Evolutionary conservation across 139 green algal genomes (phyloP), one percentile per base, ranked within the genome.

Genomic region (Chlamydomonas sphaeroides): DNA sequence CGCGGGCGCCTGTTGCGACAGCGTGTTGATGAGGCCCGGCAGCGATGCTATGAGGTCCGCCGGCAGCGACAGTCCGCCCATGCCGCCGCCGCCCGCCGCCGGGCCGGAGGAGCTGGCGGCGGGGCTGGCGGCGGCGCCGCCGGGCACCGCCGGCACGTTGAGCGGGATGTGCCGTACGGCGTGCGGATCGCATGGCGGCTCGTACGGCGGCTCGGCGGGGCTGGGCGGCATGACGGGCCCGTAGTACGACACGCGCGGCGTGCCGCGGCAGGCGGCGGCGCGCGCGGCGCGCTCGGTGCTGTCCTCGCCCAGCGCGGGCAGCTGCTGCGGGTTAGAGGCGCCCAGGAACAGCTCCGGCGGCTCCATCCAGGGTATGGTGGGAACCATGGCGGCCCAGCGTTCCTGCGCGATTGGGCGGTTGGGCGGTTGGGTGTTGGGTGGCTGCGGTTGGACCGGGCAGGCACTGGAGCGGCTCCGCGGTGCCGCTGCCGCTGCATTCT

Each of bases 201-300:
- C 76, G 18, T 8, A 63, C 25, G 76, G 76, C 28, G 76, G 26
- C 48, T 83, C 76, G 28, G 45, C 61, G 3, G 76, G 76, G 14
- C 63, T 57, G 32, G 76, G 61, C 4, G 76, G 76, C 8, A 83
- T 38, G 20, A 65, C 33, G 28, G 62, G 62, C 45, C 33, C 42
- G 42, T 65, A 57, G 76, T 83, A 83, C 3, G 56, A 8, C 6
- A 38, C 65, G 0, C 45, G 42, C 15, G 76, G 76, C 32, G 63
- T 83, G 63, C 25, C 32, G 45, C 25, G 32, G 8, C 76, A 63
- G 14, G 38, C 11, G 10, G 30, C 32, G 30, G 33, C 62, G 45
- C 53, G 63, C 33, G 38, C 62, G 26, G 65, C 76, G 17, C 76
- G 76, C 63, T 83, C 76, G 18, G 33, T 66, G 76, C 76, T 83